Conservation (phyloP, 2,329 filamentous ascomycete species). For the Aspergillus jensenii region DNA sequence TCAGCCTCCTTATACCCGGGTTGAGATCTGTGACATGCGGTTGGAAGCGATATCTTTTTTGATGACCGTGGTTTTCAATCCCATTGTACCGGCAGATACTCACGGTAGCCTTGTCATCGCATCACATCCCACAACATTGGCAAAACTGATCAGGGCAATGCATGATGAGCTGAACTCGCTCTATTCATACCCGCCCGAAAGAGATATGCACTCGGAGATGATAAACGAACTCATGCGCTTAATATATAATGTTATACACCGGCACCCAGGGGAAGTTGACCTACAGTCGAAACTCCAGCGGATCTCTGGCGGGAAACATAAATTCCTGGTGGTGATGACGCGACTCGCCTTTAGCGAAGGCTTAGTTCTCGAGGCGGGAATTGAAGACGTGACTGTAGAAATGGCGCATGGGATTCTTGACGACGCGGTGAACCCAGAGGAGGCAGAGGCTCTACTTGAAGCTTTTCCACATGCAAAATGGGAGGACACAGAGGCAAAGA, state of each 20-base stretch:
- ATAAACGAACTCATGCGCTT: constrained; percentile 63
- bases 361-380: constrained; percentile 70
- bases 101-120: constrained; percentile 65
- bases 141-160: constrained; percentile 71
- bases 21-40: constrained; percentile 43
- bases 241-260: constrained; percentile 58
- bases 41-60: constrained; percentile 46
- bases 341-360: constrained; percentile 84
- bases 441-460: constrained; percentile 61
- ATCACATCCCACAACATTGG: constrained; percentile 67
- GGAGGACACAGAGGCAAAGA: constrained; percentile 18
- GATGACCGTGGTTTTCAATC: constrained; percentile 41
- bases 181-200: constrained; percentile 53
- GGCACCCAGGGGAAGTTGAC: constrained; percentile 64
- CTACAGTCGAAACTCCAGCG: constrained; percentile 70
- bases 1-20: constrained; percentile 36
- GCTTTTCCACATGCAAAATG: constrained; percentile 43
- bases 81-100: constrained; percentile 60
- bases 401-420: constrained; percentile 81
- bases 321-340: constrained; percentile 77
- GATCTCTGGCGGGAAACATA: constrained; percentile 72
- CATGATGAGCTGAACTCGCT: constrained; percentile 68
- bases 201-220: constrained; percentile 48
- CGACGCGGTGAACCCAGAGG: constrained; percentile 75
- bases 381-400: constrained; percentile 75